Evolutionary conservation across 169 alveolate genomes (phyloP).

Genomic region (Plasmodium cynomolgi): DNA sequence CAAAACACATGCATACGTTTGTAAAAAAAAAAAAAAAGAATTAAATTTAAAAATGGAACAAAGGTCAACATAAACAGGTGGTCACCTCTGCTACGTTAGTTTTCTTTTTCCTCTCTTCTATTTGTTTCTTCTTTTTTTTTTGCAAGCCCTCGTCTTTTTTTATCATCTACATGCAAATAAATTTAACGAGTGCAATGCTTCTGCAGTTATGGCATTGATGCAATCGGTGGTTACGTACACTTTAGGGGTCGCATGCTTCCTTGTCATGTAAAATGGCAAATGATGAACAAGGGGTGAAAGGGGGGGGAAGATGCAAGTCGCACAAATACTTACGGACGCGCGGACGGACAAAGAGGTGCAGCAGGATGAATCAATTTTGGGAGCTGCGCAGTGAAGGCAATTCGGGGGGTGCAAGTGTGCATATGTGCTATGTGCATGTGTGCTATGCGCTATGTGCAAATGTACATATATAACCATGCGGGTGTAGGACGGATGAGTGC

Average conservation of each 20-base stretch:
- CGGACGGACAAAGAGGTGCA: background rate
- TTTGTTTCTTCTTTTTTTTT: background rate
- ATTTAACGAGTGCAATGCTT: background rate
- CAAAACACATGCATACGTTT: background rate
- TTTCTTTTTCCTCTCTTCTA: background rate
- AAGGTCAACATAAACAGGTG: background rate
- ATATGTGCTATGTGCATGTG: background rate
- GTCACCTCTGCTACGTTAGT: background rate
- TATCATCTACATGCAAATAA: background rate
- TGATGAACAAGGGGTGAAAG: background rate
- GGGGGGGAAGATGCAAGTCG: background rate
- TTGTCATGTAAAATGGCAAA: background rate
- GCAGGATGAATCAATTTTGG: background rate
- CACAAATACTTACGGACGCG: background rate
- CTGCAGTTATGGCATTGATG: background rate
- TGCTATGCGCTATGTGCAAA: background rate
- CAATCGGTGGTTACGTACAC: background rate
- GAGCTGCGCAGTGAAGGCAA: background rate
- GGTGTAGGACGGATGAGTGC: background rate
- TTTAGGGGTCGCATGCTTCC: background rate
- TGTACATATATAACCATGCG: background rate
- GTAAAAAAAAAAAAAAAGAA: background rate
- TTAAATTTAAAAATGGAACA: background rate
- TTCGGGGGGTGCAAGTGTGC: background rate
- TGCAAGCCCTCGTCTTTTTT: background rate